These are phyloP conservation scores for Ceratobasidium sp. DNA, from an alignment of 1,284 basidiomycete genomes.

Conservation along the genomic window DNA sequence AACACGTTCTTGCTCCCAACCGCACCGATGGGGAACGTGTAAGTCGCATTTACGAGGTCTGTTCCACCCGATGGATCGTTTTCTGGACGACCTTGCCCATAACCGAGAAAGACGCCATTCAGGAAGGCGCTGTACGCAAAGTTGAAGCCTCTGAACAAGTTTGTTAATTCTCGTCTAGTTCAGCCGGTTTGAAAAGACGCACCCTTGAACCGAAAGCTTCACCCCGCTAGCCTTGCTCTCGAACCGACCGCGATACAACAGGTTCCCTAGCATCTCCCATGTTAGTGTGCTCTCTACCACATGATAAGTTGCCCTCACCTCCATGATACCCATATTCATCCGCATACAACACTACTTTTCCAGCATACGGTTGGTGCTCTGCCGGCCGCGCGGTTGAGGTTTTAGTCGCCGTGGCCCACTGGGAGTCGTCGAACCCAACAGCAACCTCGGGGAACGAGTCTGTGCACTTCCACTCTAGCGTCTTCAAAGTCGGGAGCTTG, in stretches of 20 bases:
- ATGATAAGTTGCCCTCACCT: conserved; percentile 51
- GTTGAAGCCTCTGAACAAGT: conserved; percentile 59
- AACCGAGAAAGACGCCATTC: conserved; percentile 63
- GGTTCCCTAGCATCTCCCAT: conserved; percentile 50
- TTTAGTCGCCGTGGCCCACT: conserved; percentile 61
- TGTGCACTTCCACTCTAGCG: conserved; percentile 60
- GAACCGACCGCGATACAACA: conserved; percentile 64
- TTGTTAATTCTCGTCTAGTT: not conserved
- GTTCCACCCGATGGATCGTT: conserved; percentile 51
- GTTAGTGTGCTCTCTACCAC: not conserved
- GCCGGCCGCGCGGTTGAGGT: conserved; percentile 60
- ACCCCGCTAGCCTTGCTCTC: conserved; percentile 61
- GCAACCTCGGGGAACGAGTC: conserved; percentile 63
- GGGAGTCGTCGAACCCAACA: conserved; percentile 58
- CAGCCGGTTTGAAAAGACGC: conserved; percentile 22
- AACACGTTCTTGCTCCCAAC: conserved; percentile 58
- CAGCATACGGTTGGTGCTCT: conserved; percentile 59
- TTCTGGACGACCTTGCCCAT: conserved; percentile 56
- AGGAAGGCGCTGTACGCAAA: conserved; percentile 64
- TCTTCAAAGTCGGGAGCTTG: conserved; percentile 56
- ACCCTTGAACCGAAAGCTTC: conserved; percentile 63
- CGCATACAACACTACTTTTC: conserved; percentile 60
- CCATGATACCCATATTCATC: conserved; percentile 63
- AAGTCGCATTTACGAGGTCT: conserved; percentile 54
- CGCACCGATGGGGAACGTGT: conserved; percentile 55